Base-by-base conservation (phyloP, 2,329 filamentous ascomycete genomes). In the Penicillium griseofulvum region DNA sequence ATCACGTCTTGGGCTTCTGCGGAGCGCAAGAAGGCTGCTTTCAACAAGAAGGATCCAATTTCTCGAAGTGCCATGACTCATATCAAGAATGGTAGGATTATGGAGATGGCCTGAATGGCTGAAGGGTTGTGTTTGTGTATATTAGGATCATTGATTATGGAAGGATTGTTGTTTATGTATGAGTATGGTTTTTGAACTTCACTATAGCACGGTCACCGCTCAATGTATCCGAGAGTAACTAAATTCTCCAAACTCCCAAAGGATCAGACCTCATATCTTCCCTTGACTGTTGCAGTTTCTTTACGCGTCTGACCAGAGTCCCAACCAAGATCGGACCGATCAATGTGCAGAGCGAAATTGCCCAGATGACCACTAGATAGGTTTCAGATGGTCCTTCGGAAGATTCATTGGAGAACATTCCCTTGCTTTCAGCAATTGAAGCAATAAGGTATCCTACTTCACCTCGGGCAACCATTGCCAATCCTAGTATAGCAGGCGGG, bases 391-490 rank as follows among this genome's bases (percentile, higher is more conserved):
- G 68, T 2, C 58, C 63, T 7, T 57, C 54, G 1, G 41, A 56
- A 1, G 59, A 44, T 4, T 39, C 57, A 10, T 12, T 41, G 10
- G 49, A 38, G 36, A 83, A 83, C 11, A 83, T 74, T 0, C 79
- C 78, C 14, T 76, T 73, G 5, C 73, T 79, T 63, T 89, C 80
- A 0, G 87, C 87, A 0, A 91, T 70, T 0, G 86, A 84, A 1
- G 86, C 85, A 57, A 94, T 90, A 41, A 93, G 70, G 58, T 91
- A 91, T 0, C 89, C 88, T 33, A 93, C 90, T 68, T 94, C 89
- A 0, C 89, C 89, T n/a, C 89, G 80, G 0, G 89, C 84, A 0
- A 88, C 82, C 89, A 93, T 93, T 3, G 83, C 83, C 17, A 81
- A 76, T 0, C 86, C 86, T 0, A 92, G 73, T 3, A 92, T 84